Evolutionary conservation across 768 basidiomycete species (phyloP), one percentile per base, ranked within the genome.

Genomic region (Lactarius indigo): DNA sequence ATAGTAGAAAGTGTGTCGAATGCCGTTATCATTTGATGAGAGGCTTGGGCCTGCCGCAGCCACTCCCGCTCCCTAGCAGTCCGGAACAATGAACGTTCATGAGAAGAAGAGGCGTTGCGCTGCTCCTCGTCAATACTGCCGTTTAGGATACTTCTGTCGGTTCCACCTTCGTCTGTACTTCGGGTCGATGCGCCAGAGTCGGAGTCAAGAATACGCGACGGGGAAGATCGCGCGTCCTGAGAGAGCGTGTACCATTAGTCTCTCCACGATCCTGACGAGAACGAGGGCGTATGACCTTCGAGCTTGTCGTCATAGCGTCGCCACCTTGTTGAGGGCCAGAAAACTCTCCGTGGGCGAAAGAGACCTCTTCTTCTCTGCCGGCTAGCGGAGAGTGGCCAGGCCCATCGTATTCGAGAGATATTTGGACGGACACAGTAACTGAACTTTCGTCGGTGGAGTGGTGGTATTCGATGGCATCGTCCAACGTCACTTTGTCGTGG

Each of bases 401-500:
- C 0, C 92, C 92, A 75, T 97, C 95, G 71, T 94, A 96, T 68
- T 96, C 94, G 68, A 95, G 86, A 12, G 81, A 80, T 44, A 98
- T 87, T 54, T 88, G 82, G 39, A 97, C 85, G 9, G 84, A 82
- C 15, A 97, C 77, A 9, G 90, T 88, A 39, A 83, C 69, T 35
- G 88, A 86, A 18, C 82, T 82, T 69, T 92, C 91, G 68, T 94
- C 94, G 13, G 75, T 76, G 17, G 89, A 89, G 0, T 88, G 84
- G 75, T 94, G 95, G 76, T 93, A 98, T 37, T 85, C 81, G 64
- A 98, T 90, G 1, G 95, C 94, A 69, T 96, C 94, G 1, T 87
- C 84, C 28, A 97, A 82, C 72, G 96, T 91, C 5, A 76, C 74
- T 64, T 96, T 92, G n/a, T 82, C 85, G 0, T 80, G 76, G 69